phyloP scores from a whole-genome alignment of 202 grass and related monocot genomes.

The Alloteropsis angusta region DNA sequence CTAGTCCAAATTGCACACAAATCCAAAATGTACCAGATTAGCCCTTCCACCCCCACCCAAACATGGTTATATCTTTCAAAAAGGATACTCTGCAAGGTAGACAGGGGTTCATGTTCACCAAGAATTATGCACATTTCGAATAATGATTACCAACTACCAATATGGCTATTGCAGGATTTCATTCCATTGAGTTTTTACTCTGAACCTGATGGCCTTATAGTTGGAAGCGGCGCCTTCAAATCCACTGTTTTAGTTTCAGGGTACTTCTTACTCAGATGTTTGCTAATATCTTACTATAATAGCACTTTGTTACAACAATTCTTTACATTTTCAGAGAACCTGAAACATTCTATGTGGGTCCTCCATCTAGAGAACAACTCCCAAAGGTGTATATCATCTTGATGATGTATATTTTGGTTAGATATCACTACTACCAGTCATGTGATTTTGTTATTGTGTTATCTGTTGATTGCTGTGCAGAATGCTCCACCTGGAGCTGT shows the following conservation, averaged over 20 bases:
- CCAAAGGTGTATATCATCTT: conserved; percentile 57
- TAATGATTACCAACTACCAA: conserved; percentile 8
- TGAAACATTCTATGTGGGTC: conserved; percentile 87
- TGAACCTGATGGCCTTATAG: conserved; percentile 86
- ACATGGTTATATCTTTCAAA: neutral
- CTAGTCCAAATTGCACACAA: neutral
- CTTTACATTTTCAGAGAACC: conserved; percentile 49
- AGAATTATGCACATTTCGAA: neutral
- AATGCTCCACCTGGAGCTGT: conserved; percentile 63
- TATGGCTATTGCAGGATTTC: conserved; percentile 53
- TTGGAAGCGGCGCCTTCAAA: conserved; percentile 70
- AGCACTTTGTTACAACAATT: neutral
- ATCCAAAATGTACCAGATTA: neutral
- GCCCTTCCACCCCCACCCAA: neutral
- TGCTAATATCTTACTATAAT: conserved; percentile 1
- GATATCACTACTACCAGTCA: neutral
- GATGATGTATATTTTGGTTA: conserved; percentile 24
- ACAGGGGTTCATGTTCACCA: neutral
- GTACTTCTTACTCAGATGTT: conserved; percentile 42
- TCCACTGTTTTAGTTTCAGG: conserved; percentile 82
- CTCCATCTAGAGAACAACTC: conserved; percentile 72
- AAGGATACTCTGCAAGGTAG: neutral
- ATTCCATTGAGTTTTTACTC: conserved; percentile 88
- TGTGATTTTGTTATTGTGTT: neutral
- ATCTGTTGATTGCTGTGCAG: conserved; percentile 45